These are phyloP conservation scores for Plantago major DNA, from an alignment of 257 asterid species.

Conservation along the genomic window DNA sequence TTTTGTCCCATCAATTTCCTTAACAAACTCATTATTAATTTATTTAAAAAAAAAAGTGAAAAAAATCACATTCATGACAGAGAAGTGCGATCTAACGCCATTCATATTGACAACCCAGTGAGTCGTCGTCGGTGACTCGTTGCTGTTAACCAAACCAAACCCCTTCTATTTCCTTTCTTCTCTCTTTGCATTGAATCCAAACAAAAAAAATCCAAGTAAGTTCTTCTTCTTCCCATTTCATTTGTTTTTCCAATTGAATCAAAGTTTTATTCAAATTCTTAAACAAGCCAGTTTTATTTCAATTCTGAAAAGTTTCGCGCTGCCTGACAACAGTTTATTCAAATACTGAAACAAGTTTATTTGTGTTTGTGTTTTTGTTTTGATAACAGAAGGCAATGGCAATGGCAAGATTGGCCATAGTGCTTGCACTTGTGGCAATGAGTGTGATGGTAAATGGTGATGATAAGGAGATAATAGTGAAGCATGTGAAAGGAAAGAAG, in stretches of 20 bases:
- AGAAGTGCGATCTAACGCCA: constrained; percentile 30
- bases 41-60: background rate
- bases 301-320: too few species aligned
- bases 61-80: constrained; percentile 18
- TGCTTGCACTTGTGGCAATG: constrained; percentile 10
- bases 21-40: too few species aligned
- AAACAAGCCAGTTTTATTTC: background rate
- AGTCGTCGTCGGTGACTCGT: background rate
- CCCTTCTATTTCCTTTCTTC: background rate
- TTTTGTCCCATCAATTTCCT: background rate
- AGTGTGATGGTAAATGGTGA: constrained; percentile 21
- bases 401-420: constrained; percentile 22
- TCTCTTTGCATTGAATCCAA: constrained; percentile 30
- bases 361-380: background rate
- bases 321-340: too few species aligned
- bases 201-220: constrained; percentile 14
- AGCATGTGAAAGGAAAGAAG: constrained; percentile 62
- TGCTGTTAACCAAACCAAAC: too few species aligned
- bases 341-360: too few species aligned
- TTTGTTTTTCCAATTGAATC: too few species aligned
- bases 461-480: constrained; percentile 35
- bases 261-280: too few species aligned
- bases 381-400: constrained; percentile 5
- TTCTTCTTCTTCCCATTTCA: too few species aligned
- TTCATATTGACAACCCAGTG: background rate